Evolutionary conservation across 768 basidiomycete genomes (phyloP).

Genomic region (Pleurotus pulmonarius): DNA sequence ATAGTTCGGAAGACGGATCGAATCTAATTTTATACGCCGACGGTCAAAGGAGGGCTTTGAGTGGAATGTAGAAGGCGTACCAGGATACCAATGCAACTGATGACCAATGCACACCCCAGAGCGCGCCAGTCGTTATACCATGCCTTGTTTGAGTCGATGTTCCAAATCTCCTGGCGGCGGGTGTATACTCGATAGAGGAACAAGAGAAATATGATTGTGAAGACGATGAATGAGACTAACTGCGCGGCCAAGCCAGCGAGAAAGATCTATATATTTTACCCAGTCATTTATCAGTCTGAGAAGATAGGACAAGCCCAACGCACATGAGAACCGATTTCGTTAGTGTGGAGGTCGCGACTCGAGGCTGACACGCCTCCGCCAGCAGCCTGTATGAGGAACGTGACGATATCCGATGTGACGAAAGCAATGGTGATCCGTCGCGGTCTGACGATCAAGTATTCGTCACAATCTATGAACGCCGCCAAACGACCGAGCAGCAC

Average conservation of each 20-base stretch:
- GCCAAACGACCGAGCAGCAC: constrained; percentile 62
- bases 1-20: constrained; percentile 59
- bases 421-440: constrained; percentile 53
- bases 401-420: constrained; percentile 58
- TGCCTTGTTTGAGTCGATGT: constrained; percentile 25
- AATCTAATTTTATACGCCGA: constrained; percentile 32
- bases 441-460: constrained; percentile 46
- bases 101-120: constrained; percentile 42
- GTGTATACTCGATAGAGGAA: constrained; percentile 48
- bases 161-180: constrained; percentile 36
- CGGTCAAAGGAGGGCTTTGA: background rate
- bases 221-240: constrained; percentile 46
- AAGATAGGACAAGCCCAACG: constrained; percentile 12
- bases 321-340: constrained; percentile 31
- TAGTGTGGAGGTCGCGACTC: constrained; percentile 23
- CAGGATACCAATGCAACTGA: constrained; percentile 63
- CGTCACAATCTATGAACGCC: constrained; percentile 38
- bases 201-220: constrained; percentile 40
- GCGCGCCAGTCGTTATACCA: constrained; percentile 61
- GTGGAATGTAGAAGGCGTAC: constrained; percentile 29
- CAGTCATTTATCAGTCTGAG: background rate
- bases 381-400: constrained; percentile 63
- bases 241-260: constrained; percentile 56
- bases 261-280: constrained; percentile 36
- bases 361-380: constrained; percentile 47